Base-by-base conservation (phyloP, 1,139 yeast genomes). In the Debaryomyces robertsiae region DNA sequence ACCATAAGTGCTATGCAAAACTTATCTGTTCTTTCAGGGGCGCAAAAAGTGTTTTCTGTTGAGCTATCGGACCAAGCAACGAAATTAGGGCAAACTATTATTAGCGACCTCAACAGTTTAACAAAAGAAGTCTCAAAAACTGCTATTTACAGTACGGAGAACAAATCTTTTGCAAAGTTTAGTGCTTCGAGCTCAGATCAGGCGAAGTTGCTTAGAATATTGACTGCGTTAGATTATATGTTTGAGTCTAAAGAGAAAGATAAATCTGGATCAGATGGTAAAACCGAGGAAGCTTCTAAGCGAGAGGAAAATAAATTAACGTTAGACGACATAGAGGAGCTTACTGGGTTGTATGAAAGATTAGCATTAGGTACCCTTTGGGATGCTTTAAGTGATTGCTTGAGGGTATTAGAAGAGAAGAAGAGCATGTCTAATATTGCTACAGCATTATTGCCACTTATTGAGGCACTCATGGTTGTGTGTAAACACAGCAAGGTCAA, bases 381-480 rank as follows among this genome's bases (percentile, higher is more conserved):
- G 98, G 85, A 83, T 38, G 86, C 94, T 1, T 72, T 93, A 37
- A 86, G 96, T 63, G 85, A 81, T 32, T 82, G 94, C 49, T 67
- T 93, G 49, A 65, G 82, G 33, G 70, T 78, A 6, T 68, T 89
- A 53, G 83, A 79, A 50, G 77, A 73, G 11, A 69, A 69, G 30
- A 61, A 67, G 25, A 61, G 63, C 25, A 61, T 77, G 40, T 67
- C 79, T 9, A 84, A 84, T 46, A 79, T 89, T 36, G 93, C 96
- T 1, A 86, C 95, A 1, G 85, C 90, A 1, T 65, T 91, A 29
- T 69, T 93, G 23, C 98, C 98, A 0, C 63, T 89, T 46, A 90
- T 93, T 50, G 98, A 93, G 60, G 83, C 97, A 0, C 69, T 93
- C 46, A 89, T 93, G 96, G 96, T 91, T 42, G 94, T 93, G 29